Base-by-base conservation (phyloP, 768 basidiomycete genomes). In the Suillus clintonianus region DNA sequence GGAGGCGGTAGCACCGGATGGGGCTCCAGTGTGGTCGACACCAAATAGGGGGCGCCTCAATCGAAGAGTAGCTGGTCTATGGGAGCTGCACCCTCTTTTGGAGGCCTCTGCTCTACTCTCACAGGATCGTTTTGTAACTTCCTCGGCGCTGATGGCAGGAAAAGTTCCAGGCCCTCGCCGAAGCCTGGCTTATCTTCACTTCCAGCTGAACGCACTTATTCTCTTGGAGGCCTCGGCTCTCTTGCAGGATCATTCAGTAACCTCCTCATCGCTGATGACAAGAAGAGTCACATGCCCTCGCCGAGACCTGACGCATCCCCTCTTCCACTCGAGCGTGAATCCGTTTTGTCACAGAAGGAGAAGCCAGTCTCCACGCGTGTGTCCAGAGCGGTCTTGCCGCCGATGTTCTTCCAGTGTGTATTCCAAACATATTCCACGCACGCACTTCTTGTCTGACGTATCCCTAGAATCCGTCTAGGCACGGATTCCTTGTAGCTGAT, bases 301-400 rank as follows among this genome's bases (percentile, higher is more conserved):
- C 51, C 30, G 30, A 53, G n/a, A 19, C 51, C 51, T n/a, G 30
- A 53, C 19, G 27, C 50, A 10, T 53, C 51, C 10, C 51, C 51
- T 5, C 59, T 60, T 30, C 59, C 59, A 60, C 32, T 43, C 86
- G 86, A 65, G 85, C 90, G 1, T 80, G 89, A 62, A 90, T 93
- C 68, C 80, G 89, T 42, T 92, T 93, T 66, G 91, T 93, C 59
- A 93, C 90, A 3, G 91, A 92, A 72, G 91, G 91, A 60, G 91
- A 93, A 76, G 91, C 91, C 0, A 92, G 91, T 81, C 77, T 93
- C 68, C 91, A 93, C 71, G 88, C 91, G 0, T 92, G 91, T 73
- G 86, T 92, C 4, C 74, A 91, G 68, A 92, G 87, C 69, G 91
- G 91, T 10, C 81, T 93, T 4, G 90, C 91, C 19, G 86, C 85